Evolutionary conservation across 805 yeast genomes (phyloP).

Genomic region (Suhomyces pyralidae): DNA sequence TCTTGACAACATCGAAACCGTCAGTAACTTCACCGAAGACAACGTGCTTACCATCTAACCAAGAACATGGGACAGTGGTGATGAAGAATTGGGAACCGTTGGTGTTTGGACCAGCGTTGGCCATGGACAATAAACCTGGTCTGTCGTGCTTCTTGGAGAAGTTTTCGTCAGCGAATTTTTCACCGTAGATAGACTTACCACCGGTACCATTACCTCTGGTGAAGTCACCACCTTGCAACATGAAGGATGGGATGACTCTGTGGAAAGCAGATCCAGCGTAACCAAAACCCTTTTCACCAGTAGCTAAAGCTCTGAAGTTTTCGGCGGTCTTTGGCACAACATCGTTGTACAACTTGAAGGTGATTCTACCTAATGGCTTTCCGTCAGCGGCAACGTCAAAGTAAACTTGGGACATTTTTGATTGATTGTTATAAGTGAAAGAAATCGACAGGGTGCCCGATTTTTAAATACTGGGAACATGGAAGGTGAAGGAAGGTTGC

Average conservation of each 20-base stretch:
- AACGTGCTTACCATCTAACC: slow-evolving; percentile 93
- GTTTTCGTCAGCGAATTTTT: slow-evolving; percentile 75
- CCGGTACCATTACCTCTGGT: slow-evolving; percentile 47
- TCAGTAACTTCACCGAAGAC: slow-evolving; percentile 91
- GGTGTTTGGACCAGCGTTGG: slow-evolving; percentile 97
- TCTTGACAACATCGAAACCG: slow-evolving; percentile 82
- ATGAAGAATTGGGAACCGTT: slow-evolving; percentile 97
- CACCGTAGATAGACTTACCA: slow-evolving; percentile 58
- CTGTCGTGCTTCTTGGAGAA: slow-evolving; percentile 68
- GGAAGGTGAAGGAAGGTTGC: slow-evolving; percentile 3
- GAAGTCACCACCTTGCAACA: slow-evolving; percentile 51
- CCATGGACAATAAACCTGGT: slow-evolving; percentile 89
- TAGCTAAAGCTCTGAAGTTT: slow-evolving; percentile 91
- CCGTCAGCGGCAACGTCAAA: slow-evolving; percentile 83
- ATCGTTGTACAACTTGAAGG: slow-evolving; percentile 85
- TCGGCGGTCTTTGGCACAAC: slow-evolving; percentile 94
- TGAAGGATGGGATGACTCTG: slow-evolving; percentile 47
- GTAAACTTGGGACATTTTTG: slow-evolving; percentile 64
- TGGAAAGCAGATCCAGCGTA: slow-evolving; percentile 45
- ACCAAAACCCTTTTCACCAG: slow-evolving; percentile 48
- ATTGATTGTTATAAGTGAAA: background rate
- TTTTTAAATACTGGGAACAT: slow-evolving; percentile 2
- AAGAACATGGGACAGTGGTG: slow-evolving; percentile 82
- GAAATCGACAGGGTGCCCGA: slow-evolving; percentile 1
- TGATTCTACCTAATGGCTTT: slow-evolving; percentile 66